Evolutionary conservation across 371 early-diverging fungal species (phyloP), one percentile per base, ranked within the genome.

Genomic region (Smittium culicis): DNA sequence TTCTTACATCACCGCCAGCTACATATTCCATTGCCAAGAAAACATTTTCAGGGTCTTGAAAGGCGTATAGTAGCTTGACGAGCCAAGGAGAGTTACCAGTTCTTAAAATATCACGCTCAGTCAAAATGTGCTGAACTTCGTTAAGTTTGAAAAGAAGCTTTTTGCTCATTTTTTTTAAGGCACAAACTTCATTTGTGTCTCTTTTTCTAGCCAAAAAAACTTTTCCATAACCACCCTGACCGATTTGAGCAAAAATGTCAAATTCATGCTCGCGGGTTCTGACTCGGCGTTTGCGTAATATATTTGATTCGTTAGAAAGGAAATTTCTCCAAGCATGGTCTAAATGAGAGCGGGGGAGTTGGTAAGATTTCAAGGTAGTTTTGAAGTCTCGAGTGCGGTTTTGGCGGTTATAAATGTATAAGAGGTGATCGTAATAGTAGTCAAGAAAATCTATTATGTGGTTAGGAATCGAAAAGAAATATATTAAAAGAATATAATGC

Each of bases 1-100:
- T 86, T 65, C 91, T 82, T 64, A 94, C 73, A 69, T 93, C 94
- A 16, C 94, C 95, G 34, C 95, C 94, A 0, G 92, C 85, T 20
- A 91, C 87, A 80, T 86, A 94, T 74, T 94, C 95, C 90, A 87
- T 89, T 33, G 82, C 82, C 72, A 82, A 71, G 55, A 79, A 82
- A 59, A 78, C 55, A 56, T 77, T 70, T 45, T 85, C 74, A 35
- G 80, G 82, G 71, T 87, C 87, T 67, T 87, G 87, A 69, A 88
- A 88, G 2, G 88, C 85, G 66, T 90, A 90, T 34, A 90, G 77
- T 58, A 91, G 75, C 73, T 83, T 85, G 29, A 91, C 91, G 3
- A 91, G 83, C 90, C 91, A 91, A 55, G 77, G 77, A 68, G 82
- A 78, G 68, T 76, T 68, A 24, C 83, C 77, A 24, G 79, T 77